phyloP scores from a whole-genome alignment of 2,329 filamentous ascomycete species.

The Epichloe sibirici region DNA sequence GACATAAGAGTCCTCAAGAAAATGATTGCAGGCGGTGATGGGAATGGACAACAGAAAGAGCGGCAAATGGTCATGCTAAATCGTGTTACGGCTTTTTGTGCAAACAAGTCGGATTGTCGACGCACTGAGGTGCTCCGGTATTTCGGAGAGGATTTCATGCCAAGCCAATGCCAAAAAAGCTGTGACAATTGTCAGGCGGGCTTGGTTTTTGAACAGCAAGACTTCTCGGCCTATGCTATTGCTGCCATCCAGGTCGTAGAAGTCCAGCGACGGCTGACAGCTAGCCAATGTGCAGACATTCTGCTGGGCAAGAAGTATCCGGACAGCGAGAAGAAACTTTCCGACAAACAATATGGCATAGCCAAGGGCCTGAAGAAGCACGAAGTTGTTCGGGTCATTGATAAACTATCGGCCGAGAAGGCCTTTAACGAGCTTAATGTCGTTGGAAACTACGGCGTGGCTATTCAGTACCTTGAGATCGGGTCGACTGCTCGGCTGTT shows the following conservation, averaged over 20 bases:
- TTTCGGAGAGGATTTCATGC: constrained; percentile 75
- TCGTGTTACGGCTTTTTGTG: constrained; percentile 75
- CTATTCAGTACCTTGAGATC: constrained; percentile 56
- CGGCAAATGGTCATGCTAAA: constrained; percentile 77
- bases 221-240: constrained; percentile 65
- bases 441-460: constrained; percentile 43
- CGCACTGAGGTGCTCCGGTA: constrained; percentile 83
- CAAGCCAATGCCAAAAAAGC: constrained; percentile 54
- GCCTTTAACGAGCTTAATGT: constrained; percentile 59
- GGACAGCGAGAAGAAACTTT: constrained; percentile 39
- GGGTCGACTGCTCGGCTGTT: constrained; percentile 31
- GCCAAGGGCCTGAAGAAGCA: constrained; percentile 59
- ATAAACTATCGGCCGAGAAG: constrained; percentile 59
- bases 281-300: constrained; percentile 73
- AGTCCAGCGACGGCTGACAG: constrained; percentile 50
- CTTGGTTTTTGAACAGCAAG: constrained; percentile 56
- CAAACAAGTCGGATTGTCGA: constrained; percentile 79
- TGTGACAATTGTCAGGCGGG: constrained; percentile 87
- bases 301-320: constrained; percentile 59
- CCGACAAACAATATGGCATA: constrained; percentile 51
- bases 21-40: constrained; percentile 76
- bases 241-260: constrained; percentile 59
- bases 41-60: constrained; percentile 65
- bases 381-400: constrained; percentile 76
- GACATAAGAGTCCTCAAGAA: constrained; percentile 63